Percentiles rank a stretch among this genome's conserved stretches.
phyloP scores from a whole-genome alignment of 2,329 filamentous ascomycete genomes.

The Nakataea oryzae region DNA sequence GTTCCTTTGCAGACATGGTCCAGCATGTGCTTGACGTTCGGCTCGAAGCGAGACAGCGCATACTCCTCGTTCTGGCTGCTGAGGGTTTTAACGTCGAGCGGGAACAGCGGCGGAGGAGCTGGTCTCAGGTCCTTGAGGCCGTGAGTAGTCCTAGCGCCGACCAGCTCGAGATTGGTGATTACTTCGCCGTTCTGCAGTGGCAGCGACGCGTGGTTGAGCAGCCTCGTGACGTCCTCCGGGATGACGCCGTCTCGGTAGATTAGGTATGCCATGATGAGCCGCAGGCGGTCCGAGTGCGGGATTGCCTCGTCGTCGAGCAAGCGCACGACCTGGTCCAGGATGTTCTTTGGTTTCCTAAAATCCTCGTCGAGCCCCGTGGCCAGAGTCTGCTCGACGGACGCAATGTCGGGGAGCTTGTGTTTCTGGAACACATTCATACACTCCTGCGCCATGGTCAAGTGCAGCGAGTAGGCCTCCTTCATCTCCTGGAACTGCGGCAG shows the following conservation, averaged over 20 bases:
- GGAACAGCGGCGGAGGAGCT: constrained; percentile 58
- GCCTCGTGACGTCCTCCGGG: constrained; percentile 69
- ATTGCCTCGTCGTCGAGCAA: constrained; percentile 80
- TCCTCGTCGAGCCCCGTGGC: constrained; percentile 92
- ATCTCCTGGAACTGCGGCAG: constrained; percentile 90
- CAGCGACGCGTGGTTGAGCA: constrained; percentile 74
- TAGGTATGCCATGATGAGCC: constrained; percentile 76
- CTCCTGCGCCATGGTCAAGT: constrained; percentile 93
- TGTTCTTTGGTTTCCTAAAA: constrained; percentile 78
- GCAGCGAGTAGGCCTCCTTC: constrained; percentile 89
- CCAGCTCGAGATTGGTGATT: constrained; percentile 67
- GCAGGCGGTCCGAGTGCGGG: constrained; percentile 61
- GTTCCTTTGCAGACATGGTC: constrained; percentile 60
- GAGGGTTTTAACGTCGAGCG: constrained; percentile 42
- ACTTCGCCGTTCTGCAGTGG: constrained; percentile 63
- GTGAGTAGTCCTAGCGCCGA: constrained; percentile 64
- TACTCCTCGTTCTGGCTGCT: constrained; percentile 53
- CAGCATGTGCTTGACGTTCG: constrained; percentile 71
- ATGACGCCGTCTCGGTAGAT: constrained; percentile 82
- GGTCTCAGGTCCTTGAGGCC: constrained; percentile 67
- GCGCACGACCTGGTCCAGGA: constrained; percentile 75
- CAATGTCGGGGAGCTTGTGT: constrained; percentile 77
- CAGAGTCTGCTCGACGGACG: constrained; percentile 79
- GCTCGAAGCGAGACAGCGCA: constrained; percentile 77
- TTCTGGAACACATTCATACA: constrained; percentile 90